Percentiles rank a stretch among this genome's conserved stretches.
Conservation (phyloP, 345 rosid species). For the Diplotaxis tenuifolia region DNA sequence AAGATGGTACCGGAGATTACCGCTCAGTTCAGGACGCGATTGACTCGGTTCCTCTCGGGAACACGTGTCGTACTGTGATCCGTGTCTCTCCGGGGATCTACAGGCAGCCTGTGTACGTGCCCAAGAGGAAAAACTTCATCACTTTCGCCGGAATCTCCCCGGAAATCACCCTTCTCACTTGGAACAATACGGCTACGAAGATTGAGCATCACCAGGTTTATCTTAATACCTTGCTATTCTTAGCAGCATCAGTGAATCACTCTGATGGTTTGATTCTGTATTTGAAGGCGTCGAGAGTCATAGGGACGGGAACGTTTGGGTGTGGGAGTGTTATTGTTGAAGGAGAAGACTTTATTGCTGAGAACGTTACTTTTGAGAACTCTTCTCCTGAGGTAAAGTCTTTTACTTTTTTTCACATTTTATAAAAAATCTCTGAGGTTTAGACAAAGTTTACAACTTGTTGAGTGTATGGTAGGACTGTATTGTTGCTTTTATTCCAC, state of each 20-base stretch:
- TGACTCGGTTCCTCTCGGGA: slow-evolving; percentile 72
- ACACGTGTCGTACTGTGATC: slow-evolving; percentile 67
- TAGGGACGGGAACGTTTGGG: slow-evolving; percentile 93
- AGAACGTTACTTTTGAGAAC: slow-evolving; percentile 94
- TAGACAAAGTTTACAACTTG: not conserved
- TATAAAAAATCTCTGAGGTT: not conserved
- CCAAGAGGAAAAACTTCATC: slow-evolving; percentile 87
- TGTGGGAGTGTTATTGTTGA: slow-evolving; percentile 90
- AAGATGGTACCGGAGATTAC: slow-evolving; percentile 72
- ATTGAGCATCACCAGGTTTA: slow-evolving; percentile 90
- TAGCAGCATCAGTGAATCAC: slow-evolving; percentile 13
- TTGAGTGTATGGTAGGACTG: not conserved
- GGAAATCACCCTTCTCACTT: slow-evolving; percentile 67
- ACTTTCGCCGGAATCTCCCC: slow-evolving; percentile 79
- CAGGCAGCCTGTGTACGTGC: slow-evolving; percentile 77
- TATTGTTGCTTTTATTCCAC: not conserved
- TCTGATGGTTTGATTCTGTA: not conserved
- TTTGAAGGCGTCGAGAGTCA: slow-evolving; percentile 57
- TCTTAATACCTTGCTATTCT: not conserved
- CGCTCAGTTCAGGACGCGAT: slow-evolving; percentile 80
- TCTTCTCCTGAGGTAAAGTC: slow-evolving; percentile 72
- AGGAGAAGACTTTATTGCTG: slow-evolving; percentile 95
- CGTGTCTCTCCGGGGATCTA: slow-evolving; percentile 78
- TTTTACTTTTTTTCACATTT: not conserved
- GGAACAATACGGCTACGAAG: slow-evolving; percentile 81